phyloP scores from a whole-genome alignment of 768 basidiomycete species.

The Auriscalpium vulgare region DNA sequence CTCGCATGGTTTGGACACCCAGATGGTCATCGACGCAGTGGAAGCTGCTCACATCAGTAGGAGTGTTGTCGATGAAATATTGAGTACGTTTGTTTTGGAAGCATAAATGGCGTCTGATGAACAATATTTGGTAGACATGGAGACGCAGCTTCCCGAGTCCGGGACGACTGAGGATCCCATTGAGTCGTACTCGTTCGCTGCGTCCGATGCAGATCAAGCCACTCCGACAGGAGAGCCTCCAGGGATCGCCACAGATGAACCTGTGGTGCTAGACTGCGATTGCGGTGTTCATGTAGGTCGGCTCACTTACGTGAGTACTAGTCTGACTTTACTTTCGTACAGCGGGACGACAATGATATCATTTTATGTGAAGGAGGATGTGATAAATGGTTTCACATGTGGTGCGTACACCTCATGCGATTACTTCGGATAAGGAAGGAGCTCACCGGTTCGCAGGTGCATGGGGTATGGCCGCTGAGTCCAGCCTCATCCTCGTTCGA shows the following conservation, averaged over 20 bases:
- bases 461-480: constrained; percentile 37
- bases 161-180: constrained; percentile 22
- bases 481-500: neutral
- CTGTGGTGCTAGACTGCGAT: constrained; percentile 52
- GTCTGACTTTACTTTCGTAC: constrained; percentile 1
- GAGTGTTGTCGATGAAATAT: constrained; percentile 28
- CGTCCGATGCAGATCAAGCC: neutral
- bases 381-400: constrained; percentile 66
- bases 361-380: constrained; percentile 71
- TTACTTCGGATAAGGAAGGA: neutral
- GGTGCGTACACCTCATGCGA: constrained; percentile 31
- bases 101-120: too few species aligned
- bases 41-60: constrained; percentile 2
- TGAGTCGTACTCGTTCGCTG: constrained; percentile 25
- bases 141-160: constrained; percentile 20
- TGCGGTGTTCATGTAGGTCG: constrained; percentile 49
- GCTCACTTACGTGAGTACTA: neutral
- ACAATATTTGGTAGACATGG: constrained; percentile 20
- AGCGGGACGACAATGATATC: constrained; percentile 46
- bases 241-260: constrained; percentile 17
- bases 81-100: constrained; percentile 27
- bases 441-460: constrained; percentile 34
- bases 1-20: constrained; percentile 29
- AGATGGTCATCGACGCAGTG: constrained; percentile 29
- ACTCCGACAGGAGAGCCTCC: neutral